Conservation (phyloP, 805 yeast genomes). For the Metschnikowia baotianmanensis region DNA sequence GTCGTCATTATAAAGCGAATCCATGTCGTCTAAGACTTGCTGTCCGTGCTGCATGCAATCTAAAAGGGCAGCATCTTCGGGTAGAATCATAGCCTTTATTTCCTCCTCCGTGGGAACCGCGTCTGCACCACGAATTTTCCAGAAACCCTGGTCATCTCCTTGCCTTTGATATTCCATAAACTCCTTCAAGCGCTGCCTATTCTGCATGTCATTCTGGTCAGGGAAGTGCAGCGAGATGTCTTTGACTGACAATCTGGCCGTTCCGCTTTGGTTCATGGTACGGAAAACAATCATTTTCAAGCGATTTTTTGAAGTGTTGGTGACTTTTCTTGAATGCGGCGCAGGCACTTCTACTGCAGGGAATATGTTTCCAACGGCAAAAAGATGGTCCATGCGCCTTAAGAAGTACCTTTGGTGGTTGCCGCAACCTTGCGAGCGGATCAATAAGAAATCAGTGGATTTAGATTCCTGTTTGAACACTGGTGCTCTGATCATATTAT, state of each 20-base stretch:
- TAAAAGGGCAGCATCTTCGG: constrained; percentile 83
- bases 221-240: constrained; percentile 93
- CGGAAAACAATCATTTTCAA: constrained; percentile 91
- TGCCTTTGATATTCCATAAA: constrained; percentile 96
- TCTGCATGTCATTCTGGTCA: constrained; percentile 96
- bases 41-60: constrained; percentile 96
- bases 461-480: constrained; percentile 80
- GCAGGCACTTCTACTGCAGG: constrained; percentile 97
- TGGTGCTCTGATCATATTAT: constrained; percentile 90
- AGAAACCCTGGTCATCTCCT: constrained; percentile 91
- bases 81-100: constrained; percentile 78
- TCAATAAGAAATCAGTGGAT: constrained; percentile 75
- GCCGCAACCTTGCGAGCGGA: constrained; percentile 82
- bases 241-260: constrained; percentile 73
- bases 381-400: constrained; percentile 66
- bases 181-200: constrained; percentile 90
- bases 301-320: constrained; percentile 87
- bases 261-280: constrained; percentile 71
- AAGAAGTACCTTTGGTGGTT: constrained; percentile 65
- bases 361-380: constrained; percentile 86
- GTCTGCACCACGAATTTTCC: constrained; percentile 73
- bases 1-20: constrained; percentile 46
- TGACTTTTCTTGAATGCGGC: constrained; percentile 94
- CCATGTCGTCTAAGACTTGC: constrained; percentile 79
- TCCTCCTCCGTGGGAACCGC: constrained; percentile 72